These are phyloP conservation scores for Elongisporangium undulatum DNA, from an alignment of 352 stramenopile genomes.

Conservation along the genomic window DNA sequence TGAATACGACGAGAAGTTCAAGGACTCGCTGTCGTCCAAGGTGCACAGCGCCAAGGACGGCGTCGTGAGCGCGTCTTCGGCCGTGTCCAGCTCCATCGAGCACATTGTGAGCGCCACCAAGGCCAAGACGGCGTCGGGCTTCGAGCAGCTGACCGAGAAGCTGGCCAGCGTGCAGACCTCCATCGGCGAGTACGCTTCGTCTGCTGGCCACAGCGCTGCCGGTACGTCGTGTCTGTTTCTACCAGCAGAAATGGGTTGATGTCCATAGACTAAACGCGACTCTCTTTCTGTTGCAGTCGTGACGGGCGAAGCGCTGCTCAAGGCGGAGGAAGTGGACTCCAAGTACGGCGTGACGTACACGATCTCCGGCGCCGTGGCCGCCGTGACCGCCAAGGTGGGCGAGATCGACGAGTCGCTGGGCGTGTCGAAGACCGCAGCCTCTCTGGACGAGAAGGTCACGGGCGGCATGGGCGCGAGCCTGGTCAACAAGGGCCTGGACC, in stretches of 20 bases:
- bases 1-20: constrained; percentile 69
- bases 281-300: constrained; percentile 15
- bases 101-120: constrained; percentile 56
- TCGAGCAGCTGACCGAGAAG: constrained; percentile 54
- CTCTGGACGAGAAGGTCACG: constrained; percentile 71
- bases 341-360: constrained; percentile 49
- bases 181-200: constrained; percentile 20
- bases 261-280: neutral
- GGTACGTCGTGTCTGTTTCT: constrained; percentile 6
- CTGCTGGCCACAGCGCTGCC: constrained; percentile 37
- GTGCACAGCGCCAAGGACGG: constrained; percentile 38
- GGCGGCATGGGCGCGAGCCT: constrained; percentile 60
- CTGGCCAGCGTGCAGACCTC: constrained; percentile 39
- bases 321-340: constrained; percentile 56
- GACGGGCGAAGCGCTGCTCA: constrained; percentile 45
- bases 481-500: constrained; percentile 32
- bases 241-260: neutral
- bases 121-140: constrained; percentile 46
- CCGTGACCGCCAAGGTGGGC: constrained; percentile 48
- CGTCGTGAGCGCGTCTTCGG: constrained; percentile 26
- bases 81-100: constrained; percentile 64
- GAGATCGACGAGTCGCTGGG: constrained; percentile 52
- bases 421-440: constrained; percentile 58
- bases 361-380: constrained; percentile 39
- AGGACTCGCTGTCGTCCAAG: constrained; percentile 19